Evolutionary conservation across 768 basidiomycete species (phyloP), one percentile per base, ranked within the genome.

Genomic region (Mycena rosella): DNA sequence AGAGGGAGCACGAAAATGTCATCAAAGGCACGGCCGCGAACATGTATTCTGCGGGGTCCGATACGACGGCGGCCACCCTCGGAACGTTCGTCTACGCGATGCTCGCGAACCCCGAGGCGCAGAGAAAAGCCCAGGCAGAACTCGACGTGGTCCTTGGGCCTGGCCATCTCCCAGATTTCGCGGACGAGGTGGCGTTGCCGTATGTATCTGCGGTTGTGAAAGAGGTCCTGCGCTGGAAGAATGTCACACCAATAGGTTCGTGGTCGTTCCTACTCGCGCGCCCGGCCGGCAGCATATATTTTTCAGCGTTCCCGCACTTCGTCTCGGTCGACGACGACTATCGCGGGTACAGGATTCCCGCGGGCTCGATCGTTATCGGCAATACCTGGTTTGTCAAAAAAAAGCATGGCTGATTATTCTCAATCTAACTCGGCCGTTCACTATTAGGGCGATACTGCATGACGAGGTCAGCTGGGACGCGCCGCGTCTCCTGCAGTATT

Each of bases 21-120:
- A n/a, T n/a, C n/a, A n/a, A n/a, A n/a, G n/a, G n/a, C n/a, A n/a
- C n/a, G n/a, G n/a, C n/a, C n/a, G n/a, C n/a, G n/a, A n/a, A n/a
- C n/a, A n/a, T n/a, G n/a, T n/a, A n/a, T n/a, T n/a, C n/a, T n/a
- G n/a, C n/a, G n/a, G n/a, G n/a, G n/a, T n/a, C n/a, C n/a, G n/a
- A n/a, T n/a, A n/a, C n/a, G n/a, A n/a, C n/a, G n/a, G n/a, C n/a
- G n/a, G n/a, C n/a, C n/a, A n/a, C n/a, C n/a, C n/a, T n/a, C n/a
- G n/a, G n/a, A n/a, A n/a, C n/a, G 18, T 77, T 79, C 60, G 36
- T 75, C 18, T 54, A 78, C 17, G 77, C 78, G 13, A 78, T 80
- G 77, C 68, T 77, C 3, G 68, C 75, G 14, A 71, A 73, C 59
- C 78, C 76, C 3, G 74, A 72, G 11, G 63, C 65, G 3, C 78